These are phyloP conservation scores for Fusarium redolens DNA, from an alignment of 2,329 filamentous ascomycete genomes.

Conservation along the genomic window DNA sequence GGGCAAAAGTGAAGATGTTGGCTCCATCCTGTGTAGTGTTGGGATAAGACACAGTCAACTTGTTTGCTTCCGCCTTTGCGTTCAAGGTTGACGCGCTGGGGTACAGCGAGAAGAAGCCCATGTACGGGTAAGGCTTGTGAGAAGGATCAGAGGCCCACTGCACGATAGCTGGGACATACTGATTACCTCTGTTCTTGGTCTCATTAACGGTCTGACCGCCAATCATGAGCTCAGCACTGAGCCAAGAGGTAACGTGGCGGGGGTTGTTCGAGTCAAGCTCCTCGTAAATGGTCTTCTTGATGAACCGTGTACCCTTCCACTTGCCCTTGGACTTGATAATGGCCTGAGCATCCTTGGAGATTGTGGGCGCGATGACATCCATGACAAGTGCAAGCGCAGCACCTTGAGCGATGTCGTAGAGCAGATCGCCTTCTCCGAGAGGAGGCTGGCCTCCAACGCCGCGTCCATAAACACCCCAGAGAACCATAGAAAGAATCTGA, in stretches of 20 bases:
- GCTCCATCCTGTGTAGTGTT: conserved; percentile 10
- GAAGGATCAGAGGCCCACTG: conserved; percentile 11
- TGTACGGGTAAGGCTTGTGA: conserved; percentile 7
- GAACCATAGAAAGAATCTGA: conserved; percentile 14
- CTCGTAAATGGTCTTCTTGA: conserved; percentile 52
- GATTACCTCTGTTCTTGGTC: conserved; percentile 51
- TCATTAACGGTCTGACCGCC: conserved; percentile 54
- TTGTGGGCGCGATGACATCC: conserved; percentile 52
- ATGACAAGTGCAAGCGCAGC: conserved; percentile 39
- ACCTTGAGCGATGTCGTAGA: conserved; percentile 8
- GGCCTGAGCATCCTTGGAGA: conserved; percentile 45
- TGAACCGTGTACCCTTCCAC: conserved; percentile 50
- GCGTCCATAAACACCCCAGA: conserved; percentile 12
- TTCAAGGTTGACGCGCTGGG: conserved; percentile 7
- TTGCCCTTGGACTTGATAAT: conserved; percentile 47
- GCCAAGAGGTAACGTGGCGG: conserved; percentile 54
- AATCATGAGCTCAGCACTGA: conserved; percentile 57
- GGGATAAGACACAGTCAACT: conserved; percentile 12
- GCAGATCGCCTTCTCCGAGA: conserved; percentile 6
- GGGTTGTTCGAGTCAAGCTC: conserved; percentile 45
- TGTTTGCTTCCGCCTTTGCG: neutral
- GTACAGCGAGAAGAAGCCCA: conserved; percentile 15
- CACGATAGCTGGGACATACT: conserved; percentile 44
- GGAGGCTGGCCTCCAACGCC: conserved; percentile 8
- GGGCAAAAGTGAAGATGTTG: conserved; percentile 13